phyloP scores from a whole-genome alignment of 306 rosid genomes.

The Delonix regia region DNA sequence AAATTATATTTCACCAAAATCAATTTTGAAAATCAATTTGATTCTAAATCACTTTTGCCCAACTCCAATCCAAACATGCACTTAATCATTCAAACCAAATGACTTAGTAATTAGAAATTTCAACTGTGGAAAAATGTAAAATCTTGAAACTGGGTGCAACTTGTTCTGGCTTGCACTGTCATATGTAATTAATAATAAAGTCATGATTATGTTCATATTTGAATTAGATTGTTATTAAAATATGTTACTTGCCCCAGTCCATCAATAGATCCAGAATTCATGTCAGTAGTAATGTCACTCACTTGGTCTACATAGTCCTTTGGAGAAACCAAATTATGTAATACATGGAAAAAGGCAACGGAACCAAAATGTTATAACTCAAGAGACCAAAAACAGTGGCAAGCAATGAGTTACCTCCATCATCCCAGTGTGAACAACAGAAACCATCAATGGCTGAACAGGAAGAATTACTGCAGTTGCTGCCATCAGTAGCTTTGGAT shows the following conservation, averaged over 20 bases:
- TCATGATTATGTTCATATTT: neutral
- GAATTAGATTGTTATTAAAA: neutral
- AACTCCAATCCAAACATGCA: no score
- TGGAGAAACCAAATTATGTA: constrained; percentile 17
- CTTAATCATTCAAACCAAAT: neutral
- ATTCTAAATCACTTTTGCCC: no score
- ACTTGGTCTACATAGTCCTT: constrained; percentile 6
- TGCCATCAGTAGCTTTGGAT: constrained; percentile 80
- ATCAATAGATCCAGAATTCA: constrained; percentile 16
- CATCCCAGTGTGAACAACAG: constrained; percentile 93
- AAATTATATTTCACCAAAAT: no score
- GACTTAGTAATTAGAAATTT: neutral
- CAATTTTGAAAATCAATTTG: no score
- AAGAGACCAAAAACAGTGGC: neutral
- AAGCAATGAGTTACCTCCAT: constrained; percentile 72
- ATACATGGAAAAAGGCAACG: neutral
- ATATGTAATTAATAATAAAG: neutral
- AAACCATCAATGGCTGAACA: constrained; percentile 85
- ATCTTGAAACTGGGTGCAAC: neutral
- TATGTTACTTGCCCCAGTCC: neutral
- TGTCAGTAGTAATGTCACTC: constrained; percentile 11
- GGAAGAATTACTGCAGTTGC: constrained; percentile 88
- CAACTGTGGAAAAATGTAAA: neutral
- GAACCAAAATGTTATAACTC: neutral
- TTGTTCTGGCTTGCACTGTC: neutral